Percentiles rank a stretch among this genome's conserved stretches.
Evolutionary conservation across 2,329 filamentous ascomycete genomes (phyloP).

Genomic region (Aspergillus tamarii): DNA sequence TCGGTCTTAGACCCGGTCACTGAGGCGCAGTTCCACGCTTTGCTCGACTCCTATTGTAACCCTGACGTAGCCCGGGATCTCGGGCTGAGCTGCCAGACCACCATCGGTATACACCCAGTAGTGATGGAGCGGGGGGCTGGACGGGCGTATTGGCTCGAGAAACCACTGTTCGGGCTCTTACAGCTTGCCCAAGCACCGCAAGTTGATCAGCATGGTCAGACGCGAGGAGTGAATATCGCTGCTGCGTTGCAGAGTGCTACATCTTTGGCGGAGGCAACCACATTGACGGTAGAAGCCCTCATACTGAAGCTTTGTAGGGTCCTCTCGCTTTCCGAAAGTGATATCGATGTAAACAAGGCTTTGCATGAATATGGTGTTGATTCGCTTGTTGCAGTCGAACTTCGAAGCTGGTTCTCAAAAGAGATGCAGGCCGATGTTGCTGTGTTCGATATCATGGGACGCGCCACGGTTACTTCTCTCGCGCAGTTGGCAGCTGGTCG

Average conservation of each 20-base stretch:
- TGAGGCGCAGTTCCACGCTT: constrained; percentile 21
- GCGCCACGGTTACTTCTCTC: constrained; percentile 8
- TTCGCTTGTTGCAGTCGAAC: not conserved
- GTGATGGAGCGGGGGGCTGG: not conserved
- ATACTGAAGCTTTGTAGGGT: constrained; percentile 35
- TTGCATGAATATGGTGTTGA: constrained; percentile 1
- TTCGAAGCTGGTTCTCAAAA: constrained; percentile 1
- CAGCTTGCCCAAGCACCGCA: not conserved
- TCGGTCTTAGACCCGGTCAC: constrained; percentile 19
- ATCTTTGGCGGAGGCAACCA: constrained; percentile 7
- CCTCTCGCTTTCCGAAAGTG: constrained; percentile 35
- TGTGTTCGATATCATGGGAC: constrained; percentile 14
- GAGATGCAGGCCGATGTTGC: constrained; percentile 12
- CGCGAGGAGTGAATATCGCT: not conserved
- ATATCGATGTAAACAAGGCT: constrained; percentile 33
- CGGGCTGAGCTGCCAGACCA: not conserved
- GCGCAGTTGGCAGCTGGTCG: constrained; percentile 3
- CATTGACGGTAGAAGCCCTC: constrained; percentile 23
- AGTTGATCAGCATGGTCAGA: not conserved
- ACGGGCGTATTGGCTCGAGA: not conserved
- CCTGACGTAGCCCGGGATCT: not conserved
- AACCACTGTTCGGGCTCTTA: not conserved
- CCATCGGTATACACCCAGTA: not conserved
- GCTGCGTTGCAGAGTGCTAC: constrained; percentile 3
- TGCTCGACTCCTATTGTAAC: constrained; percentile 15